These are phyloP conservation scores for Flammula alnicola DNA, from an alignment of 1,284 basidiomycete species.

Conservation along the genomic window DNA sequence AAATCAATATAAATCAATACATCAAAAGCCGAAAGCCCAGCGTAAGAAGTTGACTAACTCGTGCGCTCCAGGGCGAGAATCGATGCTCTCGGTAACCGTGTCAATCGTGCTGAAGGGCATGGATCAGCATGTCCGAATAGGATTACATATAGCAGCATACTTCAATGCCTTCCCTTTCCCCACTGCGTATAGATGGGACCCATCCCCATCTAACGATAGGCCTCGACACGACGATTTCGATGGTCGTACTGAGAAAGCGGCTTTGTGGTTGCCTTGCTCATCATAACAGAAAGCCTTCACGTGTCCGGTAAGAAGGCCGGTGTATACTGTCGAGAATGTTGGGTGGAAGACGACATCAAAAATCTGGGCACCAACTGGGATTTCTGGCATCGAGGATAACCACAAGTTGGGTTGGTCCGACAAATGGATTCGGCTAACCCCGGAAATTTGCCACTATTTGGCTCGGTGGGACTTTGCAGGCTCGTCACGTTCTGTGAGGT, in stretches of 20 bases:
- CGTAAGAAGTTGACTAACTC: too few species aligned
- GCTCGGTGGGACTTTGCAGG: slow-evolving; percentile 10
- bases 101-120: slow-evolving; percentile 63
- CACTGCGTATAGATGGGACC: slow-evolving; percentile 71
- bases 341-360: slow-evolving; percentile 93
- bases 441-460: slow-evolving; percentile 24
- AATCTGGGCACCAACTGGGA: slow-evolving; percentile 76
- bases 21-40: too few species aligned
- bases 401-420: slow-evolving; percentile 13
- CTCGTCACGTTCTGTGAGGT: too few species aligned
- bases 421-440: slow-evolving; percentile 15
- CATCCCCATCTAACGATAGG: slow-evolving; percentile 67
- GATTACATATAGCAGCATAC: slow-evolving; percentile 51
- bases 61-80: slow-evolving; percentile 72
- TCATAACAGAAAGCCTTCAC: slow-evolving; percentile 82
- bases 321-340: slow-evolving; percentile 66
- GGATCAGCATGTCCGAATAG: slow-evolving; percentile 15
- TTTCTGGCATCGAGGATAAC: slow-evolving; percentile 64
- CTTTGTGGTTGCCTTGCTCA: slow-evolving; percentile 60
- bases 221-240: slow-evolving; percentile 81
- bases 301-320: slow-evolving; percentile 82
- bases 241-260: slow-evolving; percentile 60
- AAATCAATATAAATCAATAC: too few species aligned
- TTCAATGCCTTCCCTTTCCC: slow-evolving; percentile 85
- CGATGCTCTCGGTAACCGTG: slow-evolving; percentile 64